Evolutionary conservation across 2,329 filamentous ascomycete genomes (phyloP).

Genomic region (Pseudocercospora fijiensis): DNA sequence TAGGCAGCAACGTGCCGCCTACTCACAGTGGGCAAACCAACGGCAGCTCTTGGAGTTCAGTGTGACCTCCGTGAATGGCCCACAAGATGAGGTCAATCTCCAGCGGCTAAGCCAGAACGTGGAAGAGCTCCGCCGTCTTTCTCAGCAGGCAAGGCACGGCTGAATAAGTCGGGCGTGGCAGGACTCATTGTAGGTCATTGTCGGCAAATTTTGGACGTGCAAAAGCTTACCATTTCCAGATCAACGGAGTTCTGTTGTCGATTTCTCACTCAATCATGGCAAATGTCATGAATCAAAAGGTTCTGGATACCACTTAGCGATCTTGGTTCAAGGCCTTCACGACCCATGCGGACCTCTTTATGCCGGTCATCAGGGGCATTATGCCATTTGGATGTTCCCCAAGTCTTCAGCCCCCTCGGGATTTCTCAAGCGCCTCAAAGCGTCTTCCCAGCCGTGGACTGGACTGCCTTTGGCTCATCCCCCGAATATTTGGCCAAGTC

Average conservation of each 20-base stretch:
- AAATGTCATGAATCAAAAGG: background rate
- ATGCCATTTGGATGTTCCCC: background rate
- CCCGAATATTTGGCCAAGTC: background rate
- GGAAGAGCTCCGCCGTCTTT: conserved; percentile 30
- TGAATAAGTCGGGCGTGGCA: conserved; percentile 21
- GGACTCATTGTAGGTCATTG: background rate
- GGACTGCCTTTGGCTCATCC: background rate
- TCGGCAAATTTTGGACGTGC: background rate
- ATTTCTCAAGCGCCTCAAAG: background rate
- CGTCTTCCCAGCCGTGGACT: background rate
- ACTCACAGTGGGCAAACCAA: conserved; percentile 33
- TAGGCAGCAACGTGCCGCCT: conserved; percentile 21
- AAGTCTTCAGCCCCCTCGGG: background rate
- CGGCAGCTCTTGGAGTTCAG: conserved; percentile 28
- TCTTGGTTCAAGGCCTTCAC: background rate
- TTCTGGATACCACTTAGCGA: background rate
- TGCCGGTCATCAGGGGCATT: background rate
- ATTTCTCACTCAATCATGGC: background rate
- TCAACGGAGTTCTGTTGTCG: background rate
- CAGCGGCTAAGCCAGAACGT: conserved; percentile 30
- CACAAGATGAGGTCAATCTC: conserved; percentile 30
- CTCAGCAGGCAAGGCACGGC: conserved; percentile 31
- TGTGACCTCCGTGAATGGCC: conserved; percentile 29
- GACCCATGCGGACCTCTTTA: background rate
- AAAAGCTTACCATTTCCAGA: background rate